phyloP scores from a whole-genome alignment of 2,329 filamentous ascomycete species.

The Xylariaceae sp. region DNA sequence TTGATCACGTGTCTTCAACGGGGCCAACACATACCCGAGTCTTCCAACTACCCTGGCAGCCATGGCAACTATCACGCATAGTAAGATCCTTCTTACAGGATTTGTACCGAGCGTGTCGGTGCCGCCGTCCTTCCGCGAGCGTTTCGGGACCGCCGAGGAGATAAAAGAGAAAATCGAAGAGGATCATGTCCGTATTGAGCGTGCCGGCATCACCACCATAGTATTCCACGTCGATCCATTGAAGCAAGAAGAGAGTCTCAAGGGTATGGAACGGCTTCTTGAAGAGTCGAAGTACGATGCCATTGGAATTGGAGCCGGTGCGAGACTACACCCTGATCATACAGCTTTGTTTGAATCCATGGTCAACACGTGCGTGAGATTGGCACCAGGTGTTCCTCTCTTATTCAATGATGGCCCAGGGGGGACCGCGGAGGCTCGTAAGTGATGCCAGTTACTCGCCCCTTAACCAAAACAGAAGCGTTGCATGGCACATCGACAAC shows the following conservation, averaged over 20 bases:
- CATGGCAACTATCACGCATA: slow-evolving; percentile 9
- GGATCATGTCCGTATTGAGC: slow-evolving; percentile 12
- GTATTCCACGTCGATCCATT: slow-evolving; percentile 1
- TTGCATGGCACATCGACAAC: not conserved
- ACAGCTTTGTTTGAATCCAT: slow-evolving; percentile 21
- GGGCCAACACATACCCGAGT: too few relatives aligned
- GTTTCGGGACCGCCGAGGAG: slow-evolving; percentile 13
- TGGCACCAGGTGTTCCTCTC: slow-evolving; percentile 12
- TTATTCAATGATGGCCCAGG: slow-evolving; percentile 19
- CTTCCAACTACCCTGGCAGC: not conserved
- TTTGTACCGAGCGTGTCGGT: slow-evolving; percentile 4
- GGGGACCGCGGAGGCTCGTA: slow-evolving; percentile 6
- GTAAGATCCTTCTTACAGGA: slow-evolving; percentile 12
- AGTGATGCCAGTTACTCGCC: slow-evolving; percentile 1
- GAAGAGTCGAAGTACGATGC: slow-evolving; percentile 15
- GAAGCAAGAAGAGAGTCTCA: slow-evolving; percentile 11
- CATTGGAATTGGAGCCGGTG: slow-evolving; percentile 20
- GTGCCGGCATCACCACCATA: slow-evolving; percentile 13
- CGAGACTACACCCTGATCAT: slow-evolving; percentile 14
- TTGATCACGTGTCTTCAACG: not conserved
- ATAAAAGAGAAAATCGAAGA: slow-evolving; percentile 10
- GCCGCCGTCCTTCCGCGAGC: slow-evolving; percentile 7
- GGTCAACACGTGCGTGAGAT: slow-evolving; percentile 17
- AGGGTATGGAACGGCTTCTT: slow-evolving; percentile 7
- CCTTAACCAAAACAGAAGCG: not conserved